Conservation (phyloP, 345 rosid species). For the Eucalyptus marginata region DNA sequence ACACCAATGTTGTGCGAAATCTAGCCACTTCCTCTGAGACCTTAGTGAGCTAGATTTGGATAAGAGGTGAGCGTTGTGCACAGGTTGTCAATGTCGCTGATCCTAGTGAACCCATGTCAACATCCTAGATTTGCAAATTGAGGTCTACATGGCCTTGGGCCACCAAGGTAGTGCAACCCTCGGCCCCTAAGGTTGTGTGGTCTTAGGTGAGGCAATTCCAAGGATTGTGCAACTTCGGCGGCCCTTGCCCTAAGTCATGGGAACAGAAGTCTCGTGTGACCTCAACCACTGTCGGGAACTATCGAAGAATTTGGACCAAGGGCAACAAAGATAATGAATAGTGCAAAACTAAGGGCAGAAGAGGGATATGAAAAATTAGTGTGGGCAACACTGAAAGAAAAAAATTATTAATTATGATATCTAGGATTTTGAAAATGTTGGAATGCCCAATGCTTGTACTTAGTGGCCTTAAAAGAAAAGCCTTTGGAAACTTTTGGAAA, state of each 20-base stretch:
- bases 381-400: background rate
- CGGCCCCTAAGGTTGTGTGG: background rate
- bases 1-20: too few species aligned
- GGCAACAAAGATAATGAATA: background rate
- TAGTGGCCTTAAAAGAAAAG: too few species aligned
- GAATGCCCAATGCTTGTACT: background rate
- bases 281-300: background rate
- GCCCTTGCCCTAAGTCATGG: background rate
- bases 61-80: background rate
- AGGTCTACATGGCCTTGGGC: background rate
- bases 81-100: fast-evolving
- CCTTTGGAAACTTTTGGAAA: background rate
- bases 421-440: too few species aligned
- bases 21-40: background rate
- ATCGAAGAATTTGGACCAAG: background rate
- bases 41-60: background rate
- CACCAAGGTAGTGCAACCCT: background rate
- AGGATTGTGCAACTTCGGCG: fast-evolving
- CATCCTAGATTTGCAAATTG: background rate
- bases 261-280: fast-evolving
- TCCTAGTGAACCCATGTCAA: background rate
- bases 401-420: too few species aligned
- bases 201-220: background rate
- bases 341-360: background rate
- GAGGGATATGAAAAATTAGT: background rate